Evolutionary conservation across 768 basidiomycete species (phyloP).

Genomic region (Lactarius pseudohatsudake): DNA sequence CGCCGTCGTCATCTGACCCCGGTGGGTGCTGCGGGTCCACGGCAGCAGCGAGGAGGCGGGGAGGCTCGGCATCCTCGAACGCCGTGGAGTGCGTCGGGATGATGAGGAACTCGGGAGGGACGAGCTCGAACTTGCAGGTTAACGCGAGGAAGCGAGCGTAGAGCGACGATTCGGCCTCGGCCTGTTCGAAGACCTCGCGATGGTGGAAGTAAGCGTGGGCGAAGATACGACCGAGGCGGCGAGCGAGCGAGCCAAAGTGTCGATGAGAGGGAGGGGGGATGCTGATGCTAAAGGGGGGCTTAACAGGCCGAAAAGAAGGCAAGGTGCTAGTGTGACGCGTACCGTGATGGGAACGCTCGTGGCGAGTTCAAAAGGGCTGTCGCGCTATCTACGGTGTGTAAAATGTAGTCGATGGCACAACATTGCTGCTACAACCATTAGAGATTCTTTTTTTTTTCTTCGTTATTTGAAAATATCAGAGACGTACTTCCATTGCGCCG

Average conservation of each 20-base stretch:
- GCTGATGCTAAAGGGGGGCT: conserved; percentile 55
- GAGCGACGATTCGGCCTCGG: conserved; percentile 86
- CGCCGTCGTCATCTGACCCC: conserved; percentile 21
- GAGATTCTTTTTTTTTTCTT: neutral
- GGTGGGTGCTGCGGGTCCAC: conserved; percentile 22
- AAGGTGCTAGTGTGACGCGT: conserved; percentile 21
- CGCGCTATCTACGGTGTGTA: conserved; percentile 90
- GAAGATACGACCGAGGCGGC: conserved; percentile 91
- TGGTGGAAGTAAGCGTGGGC: conserved; percentile 97
- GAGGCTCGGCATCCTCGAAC: conserved; percentile 33
- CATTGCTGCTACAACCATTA: conserved; percentile 61
- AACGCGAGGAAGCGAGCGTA: conserved; percentile 89
- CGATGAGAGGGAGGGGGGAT: conserved; percentile 78
- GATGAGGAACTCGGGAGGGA: conserved; percentile 80
- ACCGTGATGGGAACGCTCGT: conserved; percentile 91
- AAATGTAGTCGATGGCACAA: conserved; percentile 95
- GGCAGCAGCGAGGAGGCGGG: conserved; percentile 27
- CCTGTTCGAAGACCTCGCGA: conserved; percentile 86
- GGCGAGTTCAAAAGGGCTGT: conserved; percentile 90
- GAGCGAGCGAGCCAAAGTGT: conserved; percentile 88
- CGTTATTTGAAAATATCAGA: neutral
- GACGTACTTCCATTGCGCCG: conserved; percentile 76
- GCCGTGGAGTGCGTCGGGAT: conserved; percentile 53
- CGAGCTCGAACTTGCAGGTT: conserved; percentile 75
- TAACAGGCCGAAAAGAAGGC: neutral